Conservation (phyloP, 345 rosid species). For the Populus euphratica region DNA sequence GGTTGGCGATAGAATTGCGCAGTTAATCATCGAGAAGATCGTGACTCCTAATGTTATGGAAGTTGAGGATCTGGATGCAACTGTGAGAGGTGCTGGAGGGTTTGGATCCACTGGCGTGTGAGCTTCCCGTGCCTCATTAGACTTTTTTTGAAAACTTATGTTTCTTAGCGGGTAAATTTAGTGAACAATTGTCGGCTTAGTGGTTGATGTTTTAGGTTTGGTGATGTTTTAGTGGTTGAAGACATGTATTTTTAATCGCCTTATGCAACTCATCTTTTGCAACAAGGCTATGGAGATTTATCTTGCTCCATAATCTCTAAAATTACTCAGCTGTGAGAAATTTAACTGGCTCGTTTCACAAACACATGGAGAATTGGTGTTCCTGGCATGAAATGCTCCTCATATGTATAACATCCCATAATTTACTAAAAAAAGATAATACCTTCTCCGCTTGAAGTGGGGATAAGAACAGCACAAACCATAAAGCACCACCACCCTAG, state of each 20-base stretch:
- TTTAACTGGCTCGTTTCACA: no score
- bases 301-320: no score
- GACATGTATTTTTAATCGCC: no score
- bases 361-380: no score
- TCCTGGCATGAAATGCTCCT: no score
- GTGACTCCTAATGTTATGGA: conserved; percentile 58
- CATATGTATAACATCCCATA: no score
- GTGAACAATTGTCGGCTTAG: neutral
- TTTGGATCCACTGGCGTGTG: conserved; percentile 81
- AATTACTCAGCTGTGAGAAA: no score
- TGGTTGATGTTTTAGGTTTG: neutral
- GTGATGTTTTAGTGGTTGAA: neutral
- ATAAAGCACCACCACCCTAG: neutral
- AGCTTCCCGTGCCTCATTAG: neutral
- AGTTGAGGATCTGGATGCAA: conserved; percentile 67
- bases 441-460: no score
- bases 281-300: no score
- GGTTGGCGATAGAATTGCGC: conserved; percentile 63
- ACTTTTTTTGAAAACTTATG: accelerated
- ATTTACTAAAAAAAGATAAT: no score
- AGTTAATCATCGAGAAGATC: conserved; percentile 70
- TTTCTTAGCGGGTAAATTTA: neutral
- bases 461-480: no score
- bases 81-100: conserved; percentile 71
- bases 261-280: no score